Base-by-base conservation (phyloP, 2,329 filamentous ascomycete species). In the Alternaria ventricosa region DNA sequence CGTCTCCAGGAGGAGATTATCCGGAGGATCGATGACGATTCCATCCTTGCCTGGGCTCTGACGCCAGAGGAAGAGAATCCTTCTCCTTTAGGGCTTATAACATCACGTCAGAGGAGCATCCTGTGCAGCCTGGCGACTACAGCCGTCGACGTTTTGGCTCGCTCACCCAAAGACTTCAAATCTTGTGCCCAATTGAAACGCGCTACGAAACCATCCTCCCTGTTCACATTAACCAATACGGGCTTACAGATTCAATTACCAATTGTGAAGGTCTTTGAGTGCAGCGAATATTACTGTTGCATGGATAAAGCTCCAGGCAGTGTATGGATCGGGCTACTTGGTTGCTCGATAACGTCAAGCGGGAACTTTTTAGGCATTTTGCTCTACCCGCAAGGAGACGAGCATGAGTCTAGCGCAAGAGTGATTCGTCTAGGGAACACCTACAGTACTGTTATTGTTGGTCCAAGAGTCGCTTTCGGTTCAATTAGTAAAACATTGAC, bases 1-100 rank as follows among this genome's bases (percentile, higher is more conserved):
- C 54, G 73, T 10, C 62, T 76, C 4, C 67, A 72, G 43, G 61
- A 71, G 55, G 73, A 73, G 43, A 74, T 75, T 13, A 61, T 71
- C 15, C 64, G 44, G 28, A 55, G n/a, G 4, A 27, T n/a, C 3
- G 30, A 61, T 7, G 68, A 72, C 15, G 47, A 67, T 13, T 63
- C 64, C 8, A 54, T 72, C n/a, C 67, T 72, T 22, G 69, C 65
- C 12, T 69, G 60, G 67, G 41, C 11, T 5, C 54, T 62, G 9
- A 6, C 13, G 13, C 20, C 20, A n/a, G 13, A 7, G 7, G 12
- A 9, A 7, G 4, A 25, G 2, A 1, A 20, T 20, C 2, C 15
- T 5, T 1, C 4, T 41, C 1, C 10, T 27, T 7, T 23, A 15
- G 33, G 15, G 4, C 23, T 18, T 22, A 22, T 22, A 22, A 22